Base-by-base conservation (phyloP, 75 land plant species). In the Picea sitchensis region DNA sequence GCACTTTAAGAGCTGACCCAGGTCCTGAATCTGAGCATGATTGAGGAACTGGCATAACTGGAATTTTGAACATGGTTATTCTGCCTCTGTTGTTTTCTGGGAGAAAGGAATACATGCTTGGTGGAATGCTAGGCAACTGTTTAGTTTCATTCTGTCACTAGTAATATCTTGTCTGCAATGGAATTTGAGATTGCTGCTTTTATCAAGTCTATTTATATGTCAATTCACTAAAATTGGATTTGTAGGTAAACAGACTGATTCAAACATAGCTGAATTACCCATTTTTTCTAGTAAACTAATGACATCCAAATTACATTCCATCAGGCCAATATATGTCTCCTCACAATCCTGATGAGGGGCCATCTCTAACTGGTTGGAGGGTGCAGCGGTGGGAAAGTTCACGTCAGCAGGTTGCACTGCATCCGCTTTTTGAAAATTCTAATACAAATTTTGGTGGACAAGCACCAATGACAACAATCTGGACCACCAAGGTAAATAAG, bases 241-340 rank as follows among this genome's bases (percentile, higher is more conserved):
- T 71, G 13, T n/a, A 71, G 2, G 9, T 8, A 20, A n/a, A 44
- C 23, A 47, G 74, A 71, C 54, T 12, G 41, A 17, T 44, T n/a
- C 14, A 71, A 41, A 47, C 14, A 6, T 36, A 12, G 20, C 6
- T 34, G 38, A 67, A 32, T 17, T 15, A 67, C 15, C 15, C 2
- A 36, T 34, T 17, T 0, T 9, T 71, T 71, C 1, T 9, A 9
- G 12, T 51, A 9, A 9, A 51, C 56, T 51, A 51, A 51, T 51
- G 56, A 9, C 56, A 51, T 51, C 56, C 56, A 51, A 51, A 51
- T 51, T 51, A 51, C 11, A 51, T 51, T 51, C 13, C 56, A 51
- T 73, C 91, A 96, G 98, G 98, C 36, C 96, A 96, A 64, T 96
- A 92, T 79, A 96, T 94, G 88, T 94, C 98, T 56, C 96, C 94